Conservation (phyloP, 352 stramenopile species). For the Pythium brachiatum region DNA sequence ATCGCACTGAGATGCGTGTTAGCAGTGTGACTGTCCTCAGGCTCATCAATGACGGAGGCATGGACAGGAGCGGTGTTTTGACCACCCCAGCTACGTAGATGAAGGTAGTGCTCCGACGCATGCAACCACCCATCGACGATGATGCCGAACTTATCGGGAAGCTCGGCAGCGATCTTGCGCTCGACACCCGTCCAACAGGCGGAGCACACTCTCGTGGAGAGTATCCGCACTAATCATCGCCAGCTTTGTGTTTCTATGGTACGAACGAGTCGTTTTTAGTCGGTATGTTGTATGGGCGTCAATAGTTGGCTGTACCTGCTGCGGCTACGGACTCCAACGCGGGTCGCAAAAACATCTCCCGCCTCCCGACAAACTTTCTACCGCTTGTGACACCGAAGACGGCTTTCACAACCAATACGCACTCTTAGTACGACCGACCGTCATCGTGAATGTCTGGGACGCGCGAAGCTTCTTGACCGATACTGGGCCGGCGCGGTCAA, state of each 20-base stretch:
- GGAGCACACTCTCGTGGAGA: neutral
- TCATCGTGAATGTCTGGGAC: too few relatives aligned
- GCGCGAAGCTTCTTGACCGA: too few relatives aligned
- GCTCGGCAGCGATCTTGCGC: slow-evolving; percentile 6
- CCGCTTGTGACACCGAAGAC: too few relatives aligned
- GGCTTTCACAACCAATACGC: too few relatives aligned
- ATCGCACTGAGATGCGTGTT: slow-evolving; percentile 9
- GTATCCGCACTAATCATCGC: neutral
- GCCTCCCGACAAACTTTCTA: too few relatives aligned
- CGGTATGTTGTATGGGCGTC: neutral
- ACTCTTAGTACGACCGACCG: too few relatives aligned
- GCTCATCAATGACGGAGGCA: slow-evolving; percentile 14
- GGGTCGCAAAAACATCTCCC: too few relatives aligned
- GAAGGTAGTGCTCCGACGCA: slow-evolving; percentile 15
- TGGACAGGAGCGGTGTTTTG: slow-evolving; percentile 10
- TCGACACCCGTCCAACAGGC: neutral
- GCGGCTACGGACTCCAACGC: too few relatives aligned
- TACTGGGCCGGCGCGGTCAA: too few relatives aligned
- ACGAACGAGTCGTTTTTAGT: neutral
- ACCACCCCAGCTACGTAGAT: slow-evolving; percentile 12
- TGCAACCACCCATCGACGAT: slow-evolving; percentile 17
- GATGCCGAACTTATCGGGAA: slow-evolving; percentile 21
- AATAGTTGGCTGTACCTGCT: too few relatives aligned
- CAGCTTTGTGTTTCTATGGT: neutral
- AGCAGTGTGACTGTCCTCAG: slow-evolving; percentile 1